Base-by-base conservation (phyloP, 1,284 basidiomycete genomes). In the Ceratobasidium sp. region DNA sequence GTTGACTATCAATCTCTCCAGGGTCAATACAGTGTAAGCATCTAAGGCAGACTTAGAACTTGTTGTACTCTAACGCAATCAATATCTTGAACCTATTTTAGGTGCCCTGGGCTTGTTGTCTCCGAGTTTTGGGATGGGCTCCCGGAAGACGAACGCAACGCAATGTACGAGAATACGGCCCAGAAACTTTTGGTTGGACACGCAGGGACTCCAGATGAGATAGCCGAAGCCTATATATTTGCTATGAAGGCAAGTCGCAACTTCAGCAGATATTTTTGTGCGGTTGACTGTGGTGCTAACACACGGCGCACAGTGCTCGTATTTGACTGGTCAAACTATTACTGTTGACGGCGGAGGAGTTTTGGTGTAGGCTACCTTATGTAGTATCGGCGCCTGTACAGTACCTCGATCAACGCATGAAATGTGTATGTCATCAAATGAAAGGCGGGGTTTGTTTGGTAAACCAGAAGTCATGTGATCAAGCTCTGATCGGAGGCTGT, bases 211-310 rank as follows among this genome's bases (percentile, higher is more conserved):
- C 68, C 68, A 13, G 68, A 70, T 10, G 68, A 70, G 23, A 13
- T 70, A 9, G 68, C 68, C 46, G 68, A 70, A 20, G 68, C 68
- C 13, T 70, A 70, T 40, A 56, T 70, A n/a, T 70, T 70, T 56
- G 46, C 68, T 7, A 70, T 70, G 68, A 70, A 70, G 68, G 68
- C n/a, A 59, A 59, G 69, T 69, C 20, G 40, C 7, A 50, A 13
- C 48, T 10, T 38, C 9, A 20, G 28, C 28, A 38, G 17, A 40
- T 28, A 9, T 20, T 5, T 6, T 28, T 23, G 20, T 42, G 15
- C n/a, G 57, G 42, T 40, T 26, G 46, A 38, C 33, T 33, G 33
- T 52, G 12, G 7, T 38, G 20, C 42, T 48, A 12, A 40, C 33
- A 10, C 23, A 1, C 7, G 28, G 5, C 13, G 33, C 28, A 20